Percentiles rank a stretch among this genome's conserved stretches.
These are phyloP conservation scores for Tothia fuscella DNA, from an alignment of 2,329 filamentous ascomycete genomes.

Conservation along the genomic window DNA sequence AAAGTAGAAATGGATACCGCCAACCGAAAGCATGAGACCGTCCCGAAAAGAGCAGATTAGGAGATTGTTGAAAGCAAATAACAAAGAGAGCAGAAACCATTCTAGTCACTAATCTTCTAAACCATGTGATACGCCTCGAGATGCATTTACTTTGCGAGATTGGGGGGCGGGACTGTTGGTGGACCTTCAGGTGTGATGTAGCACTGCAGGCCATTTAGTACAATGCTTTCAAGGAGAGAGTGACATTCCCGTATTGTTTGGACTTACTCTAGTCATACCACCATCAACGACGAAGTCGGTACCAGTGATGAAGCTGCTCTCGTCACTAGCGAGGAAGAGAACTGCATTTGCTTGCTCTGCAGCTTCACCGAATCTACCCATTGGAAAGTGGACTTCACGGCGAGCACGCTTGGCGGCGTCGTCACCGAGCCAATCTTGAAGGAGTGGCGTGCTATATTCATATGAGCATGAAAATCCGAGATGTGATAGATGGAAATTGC, in stretches of 20 bases:
- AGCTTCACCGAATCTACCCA: constrained; percentile 82
- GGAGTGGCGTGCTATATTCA: constrained; percentile 55
- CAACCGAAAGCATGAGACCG: too few relatives aligned
- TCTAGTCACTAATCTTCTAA: too few relatives aligned
- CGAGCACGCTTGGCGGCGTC: constrained; percentile 69
- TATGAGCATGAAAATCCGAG: background rate
- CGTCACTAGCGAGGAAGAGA: constrained; percentile 75
- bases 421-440: constrained; percentile 89
- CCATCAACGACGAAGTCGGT: constrained; percentile 92
- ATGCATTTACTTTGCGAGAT: too few relatives aligned
- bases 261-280: constrained; percentile 66
- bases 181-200: constrained; percentile 12
- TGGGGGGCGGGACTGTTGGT: constrained; percentile 8
- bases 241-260: too few relatives aligned
- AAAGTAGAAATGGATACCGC: too few relatives aligned
- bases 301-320: constrained; percentile 81
- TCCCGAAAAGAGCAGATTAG: too few relatives aligned
- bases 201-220: background rate
- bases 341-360: constrained; percentile 86
- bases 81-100: background rate
- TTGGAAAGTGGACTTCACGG: constrained; percentile 81
- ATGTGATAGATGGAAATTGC: background rate
- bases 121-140: too few relatives aligned
- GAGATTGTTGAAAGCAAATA: too few relatives aligned
- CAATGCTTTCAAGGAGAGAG: background rate